These are phyloP conservation scores for Podospora pseudoanserina DNA, from an alignment of 495 filamentous ascomycete species.

Conservation along the genomic window DNA sequence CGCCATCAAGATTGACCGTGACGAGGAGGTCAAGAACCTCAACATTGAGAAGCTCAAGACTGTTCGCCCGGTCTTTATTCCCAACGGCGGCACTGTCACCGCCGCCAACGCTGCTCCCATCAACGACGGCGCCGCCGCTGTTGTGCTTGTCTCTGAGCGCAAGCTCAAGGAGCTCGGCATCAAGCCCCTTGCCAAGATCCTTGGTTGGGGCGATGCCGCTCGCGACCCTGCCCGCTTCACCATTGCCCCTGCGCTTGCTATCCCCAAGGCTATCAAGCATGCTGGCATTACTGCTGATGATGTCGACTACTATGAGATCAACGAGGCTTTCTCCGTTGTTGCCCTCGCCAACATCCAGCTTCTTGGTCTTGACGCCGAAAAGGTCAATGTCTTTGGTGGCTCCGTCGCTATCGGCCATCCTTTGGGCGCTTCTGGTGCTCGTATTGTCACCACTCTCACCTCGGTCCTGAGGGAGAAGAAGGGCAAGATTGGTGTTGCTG, in stretches of 20 bases:
- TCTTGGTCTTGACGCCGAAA: conserved; percentile 69
- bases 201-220: conserved; percentile 93
- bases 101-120: conserved; percentile 96
- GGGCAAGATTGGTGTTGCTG: conserved; percentile 87
- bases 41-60: conserved; percentile 85
- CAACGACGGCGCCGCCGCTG: conserved; percentile 86
- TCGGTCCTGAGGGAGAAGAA: conserved; percentile 85
- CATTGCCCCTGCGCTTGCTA: conserved; percentile 87
- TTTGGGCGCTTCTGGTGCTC: conserved; percentile 86
- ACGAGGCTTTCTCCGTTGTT: conserved; percentile 97
- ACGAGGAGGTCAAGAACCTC: conserved; percentile 97
- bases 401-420: conserved; percentile 95
- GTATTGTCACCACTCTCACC: conserved; percentile 87
- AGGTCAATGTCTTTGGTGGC: conserved; percentile 94
- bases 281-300: conserved; percentile 69
- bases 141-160: conserved; percentile 86
- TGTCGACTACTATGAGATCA: conserved; percentile 96
- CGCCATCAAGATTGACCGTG: conserved; percentile 69
- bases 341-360: conserved; percentile 94
- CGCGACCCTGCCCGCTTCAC: conserved; percentile 92
- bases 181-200: conserved; percentile 89
- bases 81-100: conserved; percentile 82
- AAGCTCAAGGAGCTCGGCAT: conserved; percentile 84
- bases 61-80: conserved; percentile 81
- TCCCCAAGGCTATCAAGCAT: conserved; percentile 94